Evolutionary conservation across 257 asterid species (phyloP).

Genomic region (Agastache rugosa): DNA sequence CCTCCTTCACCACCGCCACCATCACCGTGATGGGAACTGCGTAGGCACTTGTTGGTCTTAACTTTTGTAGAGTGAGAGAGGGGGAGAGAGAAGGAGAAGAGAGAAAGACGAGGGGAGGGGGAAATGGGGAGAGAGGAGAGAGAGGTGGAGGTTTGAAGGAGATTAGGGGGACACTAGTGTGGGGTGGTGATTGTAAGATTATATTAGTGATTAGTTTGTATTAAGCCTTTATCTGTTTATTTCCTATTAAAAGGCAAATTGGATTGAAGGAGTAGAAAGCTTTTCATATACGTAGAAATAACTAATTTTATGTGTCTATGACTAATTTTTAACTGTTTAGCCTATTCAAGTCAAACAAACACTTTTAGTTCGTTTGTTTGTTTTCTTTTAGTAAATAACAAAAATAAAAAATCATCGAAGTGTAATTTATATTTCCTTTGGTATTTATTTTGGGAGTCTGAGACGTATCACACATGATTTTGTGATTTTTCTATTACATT

Average conservation of each 20-base stretch:
- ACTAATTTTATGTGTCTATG: not conserved
- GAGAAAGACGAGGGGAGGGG: conserved; percentile 19
- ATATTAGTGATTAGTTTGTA: conserved; percentile 32
- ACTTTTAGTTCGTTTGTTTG: not conserved
- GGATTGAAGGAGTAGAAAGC: conserved; percentile 27
- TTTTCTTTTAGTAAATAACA: not conserved
- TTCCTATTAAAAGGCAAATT: conserved; percentile 30
- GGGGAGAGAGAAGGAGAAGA: conserved; percentile 24
- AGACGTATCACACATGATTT: no score
- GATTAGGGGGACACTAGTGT: conserved; percentile 37
- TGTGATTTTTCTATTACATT: no score
- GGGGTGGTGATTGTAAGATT: conserved; percentile 45
- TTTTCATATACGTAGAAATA: not conserved
- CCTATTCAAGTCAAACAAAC: conserved; percentile 10
- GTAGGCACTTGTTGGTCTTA: not conserved
- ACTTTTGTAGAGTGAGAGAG: conserved; percentile 23
- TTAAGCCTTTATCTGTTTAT: not conserved
- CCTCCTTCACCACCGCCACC: conserved; percentile 50
- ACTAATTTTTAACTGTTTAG: not conserved
- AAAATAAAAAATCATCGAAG: no score
- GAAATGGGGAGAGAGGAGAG: conserved; percentile 35
- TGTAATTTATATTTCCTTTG: no score
- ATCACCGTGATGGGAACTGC: conserved; percentile 37
- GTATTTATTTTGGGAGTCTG: no score
- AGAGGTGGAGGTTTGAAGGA: conserved; percentile 41